phyloP scores from a whole-genome alignment of 768 basidiomycete genomes.

The Leucocoprinus leucothites region DNA sequence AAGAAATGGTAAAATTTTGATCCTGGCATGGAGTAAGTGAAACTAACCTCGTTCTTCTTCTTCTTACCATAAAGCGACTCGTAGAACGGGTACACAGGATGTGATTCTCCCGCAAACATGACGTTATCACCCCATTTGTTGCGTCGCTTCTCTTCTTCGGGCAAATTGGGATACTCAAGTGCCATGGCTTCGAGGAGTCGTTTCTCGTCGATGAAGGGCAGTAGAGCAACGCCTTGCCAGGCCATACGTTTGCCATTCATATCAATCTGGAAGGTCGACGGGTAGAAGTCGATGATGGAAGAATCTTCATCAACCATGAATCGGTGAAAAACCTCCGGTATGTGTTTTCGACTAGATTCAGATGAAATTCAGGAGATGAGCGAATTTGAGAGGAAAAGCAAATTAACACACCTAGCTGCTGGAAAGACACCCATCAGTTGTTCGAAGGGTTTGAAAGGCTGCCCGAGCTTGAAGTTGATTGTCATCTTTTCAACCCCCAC shows the following conservation, averaged over 20 bases:
- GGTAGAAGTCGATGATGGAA: constrained; percentile 96
- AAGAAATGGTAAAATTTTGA: constrained; percentile 14
- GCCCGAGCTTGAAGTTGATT: constrained; percentile 73
- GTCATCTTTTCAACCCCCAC: constrained; percentile 74
- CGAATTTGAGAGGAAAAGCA: constrained; percentile 7
- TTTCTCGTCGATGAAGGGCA: constrained; percentile 91
- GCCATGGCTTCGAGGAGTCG: constrained; percentile 85
- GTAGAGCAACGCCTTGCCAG: constrained; percentile 96
- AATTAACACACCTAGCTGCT: constrained; percentile 70
- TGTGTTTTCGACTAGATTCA: constrained; percentile 70
- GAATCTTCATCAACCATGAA: constrained; percentile 88
- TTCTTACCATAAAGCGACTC: constrained; percentile 90
- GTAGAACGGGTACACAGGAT: constrained; percentile 83
- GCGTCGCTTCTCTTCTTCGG: constrained; percentile 77
- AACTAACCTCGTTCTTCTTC: constrained; percentile 70
- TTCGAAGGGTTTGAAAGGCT: constrained; percentile 95
- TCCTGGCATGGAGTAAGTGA: not conserved
- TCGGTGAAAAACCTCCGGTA: constrained; percentile 79
- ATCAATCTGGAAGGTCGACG: constrained; percentile 87
- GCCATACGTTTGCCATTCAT: constrained; percentile 99
- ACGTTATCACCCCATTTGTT: constrained; percentile 85
- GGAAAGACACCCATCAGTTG: constrained; percentile 99
- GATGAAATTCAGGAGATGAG: constrained; percentile 5
- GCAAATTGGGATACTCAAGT: constrained; percentile 59
- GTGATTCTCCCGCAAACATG: constrained; percentile 80